A percentile compares a stretch with the other conserved stretches of the same genome.
Conservation (phyloP, 2,329 filamentous ascomycete species). For the Hypoxylon rubiginosum region DNA sequence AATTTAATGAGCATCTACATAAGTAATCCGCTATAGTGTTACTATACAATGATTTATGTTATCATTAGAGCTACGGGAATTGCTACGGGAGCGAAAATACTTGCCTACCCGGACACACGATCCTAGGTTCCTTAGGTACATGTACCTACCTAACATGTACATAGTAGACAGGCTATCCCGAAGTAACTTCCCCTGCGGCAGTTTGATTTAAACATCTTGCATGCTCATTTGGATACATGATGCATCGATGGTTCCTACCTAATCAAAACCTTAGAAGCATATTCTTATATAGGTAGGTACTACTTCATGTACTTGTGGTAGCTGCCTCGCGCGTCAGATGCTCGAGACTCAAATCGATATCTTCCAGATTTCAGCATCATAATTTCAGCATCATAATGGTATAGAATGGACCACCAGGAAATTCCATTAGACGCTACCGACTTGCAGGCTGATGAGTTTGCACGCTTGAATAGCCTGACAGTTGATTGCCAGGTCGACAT, state of each 20-base stretch:
- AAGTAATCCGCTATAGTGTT: too few species aligned
- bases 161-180: background rate
- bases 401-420: conserved; percentile 17
- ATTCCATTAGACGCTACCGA: conserved; percentile 5
- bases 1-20: too few species aligned
- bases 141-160: too few species aligned
- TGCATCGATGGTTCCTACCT: background rate
- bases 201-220: background rate
- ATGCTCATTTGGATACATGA: background rate
- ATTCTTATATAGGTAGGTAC: too few species aligned
- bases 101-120: too few species aligned
- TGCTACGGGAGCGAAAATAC: too few species aligned
- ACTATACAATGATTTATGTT: too few species aligned
- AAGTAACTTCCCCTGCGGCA: background rate
- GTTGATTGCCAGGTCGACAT: conserved; percentile 44
- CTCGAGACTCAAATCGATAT: background rate
- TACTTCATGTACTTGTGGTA: too few species aligned
- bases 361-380: too few species aligned
- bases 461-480: conserved; percentile 45
- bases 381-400: background rate
- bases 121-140: too few species aligned
- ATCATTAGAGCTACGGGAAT: too few species aligned
- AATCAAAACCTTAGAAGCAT: background rate
- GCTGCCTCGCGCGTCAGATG: background rate
- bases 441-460: conserved; percentile 45